Evolutionary conservation across 129 eudicot genomes (phyloP), one percentile per base, ranked within the genome.

Genomic region (Tanacetum coccineum): DNA sequence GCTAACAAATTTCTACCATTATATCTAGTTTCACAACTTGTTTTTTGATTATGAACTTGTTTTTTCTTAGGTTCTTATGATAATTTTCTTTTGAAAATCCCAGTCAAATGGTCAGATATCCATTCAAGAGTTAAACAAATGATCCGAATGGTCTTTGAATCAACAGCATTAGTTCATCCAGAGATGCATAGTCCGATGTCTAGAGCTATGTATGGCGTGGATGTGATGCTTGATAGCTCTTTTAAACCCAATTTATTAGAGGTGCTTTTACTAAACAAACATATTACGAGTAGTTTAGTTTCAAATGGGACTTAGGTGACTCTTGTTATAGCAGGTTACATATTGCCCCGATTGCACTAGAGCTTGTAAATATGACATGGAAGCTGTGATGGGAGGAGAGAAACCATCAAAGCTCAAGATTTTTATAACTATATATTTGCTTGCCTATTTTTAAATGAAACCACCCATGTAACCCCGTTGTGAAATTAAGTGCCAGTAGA

Each of bases 301-400:
- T 36, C 9, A 36, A 36, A 36, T 36, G 42, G 6, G 42, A 36
- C 42, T 36, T 7, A 36, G 6, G 10, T 1, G 10, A 36, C 10
- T 36, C 42, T 36, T 36, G 70, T 46, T 32, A 42, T 2, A 62
- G 72, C 84, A 91, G 99, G 97, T 89, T 13, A 94, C 99, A 4
- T 94, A 94, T 72, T 94, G 97, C 79, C 98, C 98, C 0, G 98
- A 93, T 57, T 93, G 98, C 71, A 80, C 74, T 7, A 80, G 98
- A 67, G 98, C 95, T 42, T 84, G 93, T 83, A 89, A 77, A 59
- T 89, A 84, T 44, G 95, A 94, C 62, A 86, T 79, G 70, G 78
- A 87, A 70, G 73, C 95, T 6, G 42, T 94, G 0, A 45, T 68
- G 32, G 81, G 81, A 3, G 84, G 73, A 5, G 85, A 74, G 84